Evolutionary conservation across 768 basidiomycete species (phyloP), one percentile per base, ranked within the genome.

Genomic region (Podaxis sp.): DNA sequence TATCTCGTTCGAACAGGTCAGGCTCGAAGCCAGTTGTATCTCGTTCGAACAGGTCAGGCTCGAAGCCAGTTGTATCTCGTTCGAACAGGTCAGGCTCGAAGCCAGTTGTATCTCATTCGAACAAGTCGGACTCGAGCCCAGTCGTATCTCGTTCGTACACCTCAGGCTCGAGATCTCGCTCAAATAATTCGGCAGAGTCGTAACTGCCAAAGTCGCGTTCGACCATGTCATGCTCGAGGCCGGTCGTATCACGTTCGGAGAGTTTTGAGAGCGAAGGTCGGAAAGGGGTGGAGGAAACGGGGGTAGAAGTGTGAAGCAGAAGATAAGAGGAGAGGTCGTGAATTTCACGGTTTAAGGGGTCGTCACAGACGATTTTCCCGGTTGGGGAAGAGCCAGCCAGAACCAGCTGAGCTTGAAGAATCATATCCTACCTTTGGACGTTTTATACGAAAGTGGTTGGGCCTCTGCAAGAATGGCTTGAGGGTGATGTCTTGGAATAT

Each of bases 321-420:
- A 7, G 7, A 46, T 7, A 8, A 46, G 17, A 46, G 44, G n/a
- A 15, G n/a, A 44, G n/a, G 44, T 20, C 20, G 44, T 46, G 20
- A 46, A 20, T 15, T 46, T 46, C 44, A 46, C 20, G 11, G 17
- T 15, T 53, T 8, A 30, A 30, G 30, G 30, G 30, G 30, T 30
- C 51, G 51, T 33, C 51, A 17, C 30, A 38, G 33, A 55, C 54
- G 37, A 38, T 13, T 1, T 49, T 10, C 8, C 30, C 7, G 30
- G 30, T 30, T 30, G 30, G 30, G 30, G 30, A 30, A 30, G 30
- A 40, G 37, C 7, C 54, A 40, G 37, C 7, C 54, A 55, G 53
- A 55, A 37, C 54, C 30, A 55, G 54, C 54, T 55, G 54, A 38
- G n/a, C 54, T 38, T 38, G 54, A 37, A 33, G 36, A 37, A 38